phyloP scores from a whole-genome alignment of 257 asterid genomes.

The Jasminum sambac region DNA sequence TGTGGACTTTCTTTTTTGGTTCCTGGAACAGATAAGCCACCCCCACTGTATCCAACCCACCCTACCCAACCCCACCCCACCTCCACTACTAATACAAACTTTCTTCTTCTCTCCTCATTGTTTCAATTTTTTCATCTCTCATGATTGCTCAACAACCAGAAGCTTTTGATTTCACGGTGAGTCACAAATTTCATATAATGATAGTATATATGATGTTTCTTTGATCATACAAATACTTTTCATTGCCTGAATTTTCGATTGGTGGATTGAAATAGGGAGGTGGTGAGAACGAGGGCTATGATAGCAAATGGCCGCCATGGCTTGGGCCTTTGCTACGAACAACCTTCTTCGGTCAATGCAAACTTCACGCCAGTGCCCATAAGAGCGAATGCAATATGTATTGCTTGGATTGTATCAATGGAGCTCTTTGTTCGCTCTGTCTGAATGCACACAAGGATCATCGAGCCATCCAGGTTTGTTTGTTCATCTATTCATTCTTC shows the following conservation, averaged over 20 bases:
- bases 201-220: neutral
- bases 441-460: slow-evolving; percentile 68
- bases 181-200: neutral
- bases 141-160: neutral
- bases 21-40: neutral
- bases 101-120: neutral
- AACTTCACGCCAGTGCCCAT: slow-evolving; percentile 77
- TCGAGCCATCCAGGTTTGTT: slow-evolving; percentile 63
- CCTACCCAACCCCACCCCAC: neutral
- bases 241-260: neutral
- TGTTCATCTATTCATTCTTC: too few relatives aligned
- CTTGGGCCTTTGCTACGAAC: slow-evolving; percentile 62
- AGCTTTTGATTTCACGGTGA: neutral
- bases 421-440: slow-evolving; percentile 81
- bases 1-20: neutral
- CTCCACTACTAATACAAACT: neutral
- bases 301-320: slow-evolving; percentile 64
- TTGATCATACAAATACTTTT: neutral
- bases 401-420: slow-evolving; percentile 74
- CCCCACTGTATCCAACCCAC: neutral
- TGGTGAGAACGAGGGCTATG: slow-evolving; percentile 2
- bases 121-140: neutral
- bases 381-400: slow-evolving; percentile 93
- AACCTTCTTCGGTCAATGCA: slow-evolving; percentile 77
- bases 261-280: neutral